These are phyloP conservation scores for Epichloe aotearoae DNA, from an alignment of 2,329 filamentous ascomycete genomes.

Conservation along the genomic window DNA sequence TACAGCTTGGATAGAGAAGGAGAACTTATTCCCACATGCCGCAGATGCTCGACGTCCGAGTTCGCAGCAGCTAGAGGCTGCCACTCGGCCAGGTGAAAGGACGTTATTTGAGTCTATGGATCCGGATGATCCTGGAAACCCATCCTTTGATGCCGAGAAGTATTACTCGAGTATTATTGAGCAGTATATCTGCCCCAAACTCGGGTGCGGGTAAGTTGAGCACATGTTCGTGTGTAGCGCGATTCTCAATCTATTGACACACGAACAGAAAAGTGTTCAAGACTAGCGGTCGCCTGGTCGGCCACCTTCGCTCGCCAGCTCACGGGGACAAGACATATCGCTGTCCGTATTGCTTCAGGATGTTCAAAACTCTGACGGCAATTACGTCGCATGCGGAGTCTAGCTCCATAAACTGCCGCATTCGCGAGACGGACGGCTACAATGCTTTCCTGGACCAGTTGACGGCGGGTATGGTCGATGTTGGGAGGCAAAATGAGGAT, in stretches of 20 bases:
- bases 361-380: conserved; percentile 27
- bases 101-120: conserved; percentile 10
- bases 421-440: conserved; percentile 28
- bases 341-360: conserved; percentile 32
- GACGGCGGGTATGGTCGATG: conserved; percentile 19
- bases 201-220: conserved; percentile 34
- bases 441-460: conserved; percentile 19
- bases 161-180: conserved; percentile 31
- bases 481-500: conserved; percentile 12
- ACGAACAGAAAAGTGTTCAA: conserved; percentile 27
- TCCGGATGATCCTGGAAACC: conserved; percentile 31
- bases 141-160: conserved; percentile 30
- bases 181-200: conserved; percentile 41
- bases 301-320: conserved; percentile 30
- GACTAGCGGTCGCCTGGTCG: conserved; percentile 16
- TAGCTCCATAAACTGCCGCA: conserved; percentile 25
- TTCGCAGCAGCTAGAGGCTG: conserved; percentile 9
- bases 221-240: not conserved
- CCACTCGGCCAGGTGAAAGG: conserved; percentile 7
- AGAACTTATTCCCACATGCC: conserved; percentile 2
- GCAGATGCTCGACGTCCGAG: conserved; percentile 10
- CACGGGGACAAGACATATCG: conserved; percentile 23
- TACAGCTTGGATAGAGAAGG: not conserved
- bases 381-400: conserved; percentile 37
- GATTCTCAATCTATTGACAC: not conserved